These are phyloP conservation scores for Kappamyces sp. DNA, from an alignment of 192 early-diverging fungal genomes.

Conservation along the genomic window DNA sequence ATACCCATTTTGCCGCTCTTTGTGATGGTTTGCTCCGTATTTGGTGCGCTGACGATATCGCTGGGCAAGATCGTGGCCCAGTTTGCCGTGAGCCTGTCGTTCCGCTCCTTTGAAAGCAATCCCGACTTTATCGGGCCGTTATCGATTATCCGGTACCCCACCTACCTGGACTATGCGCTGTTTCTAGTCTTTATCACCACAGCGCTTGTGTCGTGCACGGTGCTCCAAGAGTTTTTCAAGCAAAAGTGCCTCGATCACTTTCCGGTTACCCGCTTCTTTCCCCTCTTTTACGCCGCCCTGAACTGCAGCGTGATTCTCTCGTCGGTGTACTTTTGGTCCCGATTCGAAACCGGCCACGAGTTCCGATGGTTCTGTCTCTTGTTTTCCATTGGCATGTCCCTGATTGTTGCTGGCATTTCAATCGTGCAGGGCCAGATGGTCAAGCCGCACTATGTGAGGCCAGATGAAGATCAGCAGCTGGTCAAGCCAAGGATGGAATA, in stretches of 20 bases:
- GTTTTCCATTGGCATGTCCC: conserved; percentile 13
- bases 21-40: conserved; percentile 10
- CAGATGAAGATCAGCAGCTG: no score
- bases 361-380: conserved; percentile 2
- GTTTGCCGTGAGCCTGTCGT: not conserved
- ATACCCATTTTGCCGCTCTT: conserved; percentile 1
- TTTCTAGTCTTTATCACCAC: not conserved
- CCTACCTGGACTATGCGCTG: not conserved
- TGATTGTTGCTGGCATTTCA: conserved; percentile 10
- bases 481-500: no score
- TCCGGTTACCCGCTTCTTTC: conserved; percentile 11
- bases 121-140: not conserved
- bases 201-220: not conserved
- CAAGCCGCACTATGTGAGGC: no score
- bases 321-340: not conserved
- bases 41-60: conserved; percentile 11
- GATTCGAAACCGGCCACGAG: not conserved
- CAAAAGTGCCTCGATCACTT: conserved; percentile 14
- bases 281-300: conserved; percentile 14
- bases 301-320: conserved; percentile 16
- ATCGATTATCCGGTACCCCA: not conserved
- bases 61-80: conserved; percentile 6
- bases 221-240: conserved; percentile 20
- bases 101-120: not conserved
- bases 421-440: not conserved